A percentile compares a stretch with the other conserved stretches of the same genome.
Evolutionary conservation across 2,329 filamentous ascomycete species (phyloP).

Genomic region (Magnaporthiopsis rhizophila): DNA sequence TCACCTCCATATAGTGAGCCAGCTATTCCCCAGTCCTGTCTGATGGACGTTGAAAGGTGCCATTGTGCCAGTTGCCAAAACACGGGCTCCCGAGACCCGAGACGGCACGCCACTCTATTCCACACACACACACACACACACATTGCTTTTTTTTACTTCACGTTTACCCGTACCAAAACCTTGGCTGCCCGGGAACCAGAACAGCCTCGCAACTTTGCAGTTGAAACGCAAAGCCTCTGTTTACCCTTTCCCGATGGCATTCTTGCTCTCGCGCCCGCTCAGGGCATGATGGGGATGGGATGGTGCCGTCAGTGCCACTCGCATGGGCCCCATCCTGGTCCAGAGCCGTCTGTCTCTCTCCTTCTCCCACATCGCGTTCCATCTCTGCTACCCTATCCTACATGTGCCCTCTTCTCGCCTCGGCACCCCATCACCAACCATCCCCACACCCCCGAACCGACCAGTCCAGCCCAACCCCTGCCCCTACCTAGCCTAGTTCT

Average conservation of each 20-base stretch:
- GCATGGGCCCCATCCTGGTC: not conserved
- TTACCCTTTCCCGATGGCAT: too few relatives aligned
- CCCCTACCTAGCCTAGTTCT: not conserved
- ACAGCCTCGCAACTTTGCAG: too few relatives aligned
- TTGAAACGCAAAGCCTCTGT: too few relatives aligned
- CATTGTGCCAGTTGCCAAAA: not conserved
- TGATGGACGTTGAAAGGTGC: not conserved
- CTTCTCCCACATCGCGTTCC: not conserved
- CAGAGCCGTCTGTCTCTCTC: not conserved
- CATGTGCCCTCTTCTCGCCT: not conserved
- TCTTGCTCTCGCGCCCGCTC: too few relatives aligned
- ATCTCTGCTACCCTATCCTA: not conserved
- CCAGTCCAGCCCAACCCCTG: not conserved
- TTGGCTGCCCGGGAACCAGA: not conserved
- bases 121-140: too few relatives aligned
- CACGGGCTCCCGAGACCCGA: not conserved
- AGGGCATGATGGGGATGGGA: not conserved
- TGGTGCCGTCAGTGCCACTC: not conserved
- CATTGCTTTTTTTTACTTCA: not conserved
- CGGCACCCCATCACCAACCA: not conserved
- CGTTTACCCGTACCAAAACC: not conserved
- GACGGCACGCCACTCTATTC: not conserved
- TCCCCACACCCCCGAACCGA: not conserved
- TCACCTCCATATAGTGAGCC: not conserved
- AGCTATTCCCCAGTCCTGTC: too few relatives aligned